Evolutionary conservation across 2,329 filamentous ascomycete species (phyloP), one percentile per base, ranked within the genome.

Genomic region (Fusarium pseudoanthophilum): DNA sequence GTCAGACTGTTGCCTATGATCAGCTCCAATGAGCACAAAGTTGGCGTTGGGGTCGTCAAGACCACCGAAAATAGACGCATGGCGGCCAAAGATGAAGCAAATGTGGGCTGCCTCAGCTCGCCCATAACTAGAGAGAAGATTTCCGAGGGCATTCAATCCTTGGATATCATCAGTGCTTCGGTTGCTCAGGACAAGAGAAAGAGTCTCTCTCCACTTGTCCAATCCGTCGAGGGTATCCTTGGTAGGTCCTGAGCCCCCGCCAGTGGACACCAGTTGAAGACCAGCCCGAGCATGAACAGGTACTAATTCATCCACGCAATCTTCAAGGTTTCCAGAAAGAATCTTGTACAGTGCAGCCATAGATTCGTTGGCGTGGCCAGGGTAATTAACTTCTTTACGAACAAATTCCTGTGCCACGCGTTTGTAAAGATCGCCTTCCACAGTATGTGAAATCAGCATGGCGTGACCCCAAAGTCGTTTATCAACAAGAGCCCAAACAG

Each of bases 401-500:
- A 99, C 92, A 78, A 99, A 99, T 78, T 99, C 96, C 78, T 97
- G 95, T 2, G 95, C 91, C 32, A 99, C 95, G 79, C 97, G 93
- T 80, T 95, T 97, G 89, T 97, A 98, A 5, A 97, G 86, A 28
- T 94, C 93, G 53, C 93, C 86, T 3, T 94, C 96, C 83, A 97
- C 81, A 0, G 90, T 91, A 69, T 90, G 89, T 4, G 96, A 92
- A 40, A 99, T 92, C 26, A 99, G 87, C 88, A 99, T 93, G 7
- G 96, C 97, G 81, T 99, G 97, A 5, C 94, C 96, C 97, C 97
- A 99, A 6, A 99, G 85, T 55, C 95, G 91, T 81, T 95, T 95
- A 81, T 99, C 96, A 37, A 95, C 95, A 9, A 96, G 95, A 72
- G 92, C 88, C 95, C 95, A 98, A 1, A 97, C 93, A 10, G 96